Percentiles rank a stretch among this genome's conserved stretches.
Conservation (phyloP, 106 monocot genomes). For the Amphibolis antarctica region DNA sequence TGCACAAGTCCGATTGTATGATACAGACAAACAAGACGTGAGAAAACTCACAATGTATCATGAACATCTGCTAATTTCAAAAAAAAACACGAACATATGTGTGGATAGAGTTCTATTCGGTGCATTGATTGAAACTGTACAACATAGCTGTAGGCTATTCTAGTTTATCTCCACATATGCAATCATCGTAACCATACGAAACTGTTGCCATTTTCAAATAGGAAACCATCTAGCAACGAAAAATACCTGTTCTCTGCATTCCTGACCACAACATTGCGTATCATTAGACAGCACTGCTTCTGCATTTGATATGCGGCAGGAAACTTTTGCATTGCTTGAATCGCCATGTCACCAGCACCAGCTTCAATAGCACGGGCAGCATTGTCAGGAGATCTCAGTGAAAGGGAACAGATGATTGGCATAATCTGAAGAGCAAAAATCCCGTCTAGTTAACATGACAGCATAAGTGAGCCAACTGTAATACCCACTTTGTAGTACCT, state of each 20-base stretch:
- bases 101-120: no score
- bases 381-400: constrained; percentile 77
- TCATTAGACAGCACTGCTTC: constrained; percentile 83
- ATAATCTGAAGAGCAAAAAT: constrained; percentile 47
- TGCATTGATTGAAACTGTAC: not conserved
- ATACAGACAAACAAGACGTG: not conserved
- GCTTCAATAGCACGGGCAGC: constrained; percentile 80
- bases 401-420: constrained; percentile 53
- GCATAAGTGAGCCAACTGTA: not conserved
- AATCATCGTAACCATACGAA: not conserved
- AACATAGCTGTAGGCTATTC: no score
- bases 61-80: no score
- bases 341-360: constrained; percentile 65
- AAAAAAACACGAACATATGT: no score
- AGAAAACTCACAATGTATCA: not conserved
- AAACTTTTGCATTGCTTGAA: constrained; percentile 79
- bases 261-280: constrained; percentile 84
- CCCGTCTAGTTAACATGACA: not conserved
- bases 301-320: constrained; percentile 81
- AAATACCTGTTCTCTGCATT: constrained; percentile 72
- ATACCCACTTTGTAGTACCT: constrained; percentile 45
- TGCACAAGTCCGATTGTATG: constrained; percentile 14
- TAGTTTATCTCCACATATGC: not conserved
- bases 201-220: not conserved
- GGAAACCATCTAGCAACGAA: not conserved